phyloP scores from a whole-genome alignment of 164 flowering plant genomes.

The Warburgia ugandensis region DNA sequence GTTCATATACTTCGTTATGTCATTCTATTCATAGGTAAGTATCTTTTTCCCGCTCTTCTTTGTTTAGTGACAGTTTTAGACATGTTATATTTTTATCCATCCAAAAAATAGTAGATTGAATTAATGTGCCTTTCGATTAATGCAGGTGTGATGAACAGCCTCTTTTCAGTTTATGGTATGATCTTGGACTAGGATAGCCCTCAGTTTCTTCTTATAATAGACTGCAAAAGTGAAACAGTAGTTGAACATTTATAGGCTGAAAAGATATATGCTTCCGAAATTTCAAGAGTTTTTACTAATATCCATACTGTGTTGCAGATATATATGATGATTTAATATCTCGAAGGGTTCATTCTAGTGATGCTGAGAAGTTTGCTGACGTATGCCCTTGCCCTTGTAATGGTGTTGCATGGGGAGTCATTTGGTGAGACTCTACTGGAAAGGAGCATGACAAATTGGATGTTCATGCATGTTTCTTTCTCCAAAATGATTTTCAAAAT shows the following conservation, averaged over 20 bases:
- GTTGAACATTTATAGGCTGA: too few relatives aligned
- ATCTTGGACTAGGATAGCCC: neutral
- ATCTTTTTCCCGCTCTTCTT: neutral
- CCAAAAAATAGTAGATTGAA: too few relatives aligned
- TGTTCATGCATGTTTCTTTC: neutral
- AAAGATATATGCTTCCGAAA: too few relatives aligned
- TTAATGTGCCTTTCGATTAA: too few relatives aligned
- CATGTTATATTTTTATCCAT: too few relatives aligned
- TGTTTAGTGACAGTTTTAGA: neutral
- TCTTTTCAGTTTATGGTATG: constrained; percentile 84
- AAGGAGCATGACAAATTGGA: neutral
- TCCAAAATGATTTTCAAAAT: too few relatives aligned
- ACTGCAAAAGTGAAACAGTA: too few relatives aligned
- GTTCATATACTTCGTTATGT: constrained; percentile 69
- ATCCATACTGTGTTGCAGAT: constrained; percentile 34
- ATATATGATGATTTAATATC: constrained; percentile 90
- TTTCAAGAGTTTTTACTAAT: constrained; percentile 1
- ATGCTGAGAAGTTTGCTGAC: constrained; percentile 95
- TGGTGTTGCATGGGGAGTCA: constrained; percentile 82
- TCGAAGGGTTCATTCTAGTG: constrained; percentile 76
- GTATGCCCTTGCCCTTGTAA: constrained; percentile 81
- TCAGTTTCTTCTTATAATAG: constrained; percentile 3
- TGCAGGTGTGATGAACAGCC: constrained; percentile 93
- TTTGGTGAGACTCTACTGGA: constrained; percentile 53
- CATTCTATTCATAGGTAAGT: constrained; percentile 84